Evolutionary conservation across 176 grass and related monocot genomes (phyloP).

Genomic region (Luzula sylvatica): DNA sequence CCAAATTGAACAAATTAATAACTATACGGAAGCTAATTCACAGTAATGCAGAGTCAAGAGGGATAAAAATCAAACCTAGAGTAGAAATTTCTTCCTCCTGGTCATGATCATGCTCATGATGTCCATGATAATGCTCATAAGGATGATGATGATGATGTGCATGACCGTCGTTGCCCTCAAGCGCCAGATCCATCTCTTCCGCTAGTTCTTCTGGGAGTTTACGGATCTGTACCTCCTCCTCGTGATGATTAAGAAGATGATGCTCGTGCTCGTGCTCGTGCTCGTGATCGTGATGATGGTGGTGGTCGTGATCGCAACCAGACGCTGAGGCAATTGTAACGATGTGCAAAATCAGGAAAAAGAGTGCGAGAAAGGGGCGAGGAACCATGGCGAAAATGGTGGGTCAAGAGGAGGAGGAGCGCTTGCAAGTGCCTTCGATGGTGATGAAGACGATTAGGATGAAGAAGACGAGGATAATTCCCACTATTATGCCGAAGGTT

Average conservation of each 20-base stretch:
- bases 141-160: slow-evolving; percentile 8
- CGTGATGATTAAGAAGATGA: slow-evolving; percentile 20
- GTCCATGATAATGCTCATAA: slow-evolving; percentile 16
- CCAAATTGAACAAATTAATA: background rate
- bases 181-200: slow-evolving; percentile 88
- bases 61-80: slow-evolving; percentile 30
- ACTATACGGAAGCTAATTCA: background rate
- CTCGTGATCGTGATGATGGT: slow-evolving; percentile 26
- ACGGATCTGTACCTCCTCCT: slow-evolving; percentile 35
- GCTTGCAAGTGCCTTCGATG: slow-evolving; percentile 53
- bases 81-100: slow-evolving; percentile 30
- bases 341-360: slow-evolving; percentile 21
- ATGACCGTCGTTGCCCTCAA: slow-evolving; percentile 29
- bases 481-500: slow-evolving; percentile 52
- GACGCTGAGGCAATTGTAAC: slow-evolving; percentile 17
- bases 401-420: slow-evolving; percentile 27
- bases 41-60: background rate
- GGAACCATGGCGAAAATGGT: background rate
- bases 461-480: slow-evolving; percentile 45
- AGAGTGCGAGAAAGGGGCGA: slow-evolving; percentile 19
- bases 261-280: slow-evolving; percentile 26
- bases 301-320: slow-evolving; percentile 25
- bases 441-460: slow-evolving; percentile 50
- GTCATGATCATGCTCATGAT: slow-evolving; percentile 31
- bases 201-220: slow-evolving; percentile 88